A percentile compares a stretch with the other conserved stretches of the same genome.
Evolutionary conservation across 2,329 filamentous ascomycete species (phyloP).

Genomic region (Pseudogymnoascus verrucosus): DNA sequence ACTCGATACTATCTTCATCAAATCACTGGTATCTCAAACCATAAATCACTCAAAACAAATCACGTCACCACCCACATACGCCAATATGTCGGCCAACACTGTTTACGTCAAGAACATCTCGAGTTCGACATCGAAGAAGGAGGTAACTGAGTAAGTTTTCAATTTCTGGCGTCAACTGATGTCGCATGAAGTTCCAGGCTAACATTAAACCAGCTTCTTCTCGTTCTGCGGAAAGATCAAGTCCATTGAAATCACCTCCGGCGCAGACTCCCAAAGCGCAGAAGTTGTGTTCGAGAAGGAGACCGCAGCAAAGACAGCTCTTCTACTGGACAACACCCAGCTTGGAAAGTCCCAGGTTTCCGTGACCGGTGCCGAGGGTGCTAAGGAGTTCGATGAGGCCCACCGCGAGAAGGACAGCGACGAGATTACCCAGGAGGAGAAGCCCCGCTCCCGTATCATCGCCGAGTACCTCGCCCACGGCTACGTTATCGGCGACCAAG

Average conservation of each 20-base stretch:
- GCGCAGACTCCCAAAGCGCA: constrained; percentile 67
- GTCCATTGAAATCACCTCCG: constrained; percentile 63
- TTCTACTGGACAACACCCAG: constrained; percentile 94
- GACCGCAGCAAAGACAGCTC: constrained; percentile 91
- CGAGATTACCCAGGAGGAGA: constrained; percentile 88
- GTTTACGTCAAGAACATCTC: constrained; percentile 90
- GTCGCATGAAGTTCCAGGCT: not conserved
- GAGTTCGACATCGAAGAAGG: constrained; percentile 71
- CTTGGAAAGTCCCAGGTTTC: constrained; percentile 80
- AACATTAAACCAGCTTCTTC: constrained; percentile 8
- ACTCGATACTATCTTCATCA: not conserved
- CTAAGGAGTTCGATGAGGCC: constrained; percentile 50
- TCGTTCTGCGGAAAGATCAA: constrained; percentile 76
- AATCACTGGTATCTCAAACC: not conserved
- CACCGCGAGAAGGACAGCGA: constrained; percentile 52
- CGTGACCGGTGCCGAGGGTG: constrained; percentile 58
- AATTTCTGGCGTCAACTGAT: constrained; percentile 17
- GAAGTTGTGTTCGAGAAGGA: constrained; percentile 96
- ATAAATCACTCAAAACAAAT: not conserved
- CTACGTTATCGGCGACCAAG: constrained; percentile 65
- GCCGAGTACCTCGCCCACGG: constrained; percentile 96
- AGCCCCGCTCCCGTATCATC: constrained; percentile 85
- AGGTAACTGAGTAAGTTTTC: constrained; percentile 66
- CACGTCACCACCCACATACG: not conserved
- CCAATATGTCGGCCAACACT: constrained; percentile 34